Base-by-base conservation (phyloP, 805 yeast genomes). In the Cyberlindnera bimundalis region DNA sequence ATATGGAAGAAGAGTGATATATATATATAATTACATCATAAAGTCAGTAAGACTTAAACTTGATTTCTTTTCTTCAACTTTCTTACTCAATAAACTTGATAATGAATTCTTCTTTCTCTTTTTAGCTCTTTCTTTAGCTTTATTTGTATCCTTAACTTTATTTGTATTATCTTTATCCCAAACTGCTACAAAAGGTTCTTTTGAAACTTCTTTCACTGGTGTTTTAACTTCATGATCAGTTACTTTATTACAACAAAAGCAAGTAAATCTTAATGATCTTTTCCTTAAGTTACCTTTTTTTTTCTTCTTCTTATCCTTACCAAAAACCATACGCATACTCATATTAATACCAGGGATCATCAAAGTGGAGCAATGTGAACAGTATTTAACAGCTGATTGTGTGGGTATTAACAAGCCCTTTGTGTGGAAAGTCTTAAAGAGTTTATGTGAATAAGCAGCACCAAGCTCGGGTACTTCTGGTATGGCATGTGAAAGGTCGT, bases 11-110 rank as follows among this genome's bases (percentile, higher is more conserved):
- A 21, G 24, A 21, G 10, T 21, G 10, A 21, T n/a, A n/a, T n/a
- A n/a, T n/a, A n/a, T n/a, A n/a, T n/a, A n/a, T n/a, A n/a, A n/a
- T n/a, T n/a, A n/a, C n/a, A n/a, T 64, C 74, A 76, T 67, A 48
- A 76, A 75, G 40, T 73, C 78, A 61, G 71, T 72, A 28, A 78
- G 58, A 49, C 71, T 70, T 20, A 78, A 58, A 18, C 60, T 54
- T 12, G 58, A 41, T n/a, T 53, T 60, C 17, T 56, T 51, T 39
- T 56, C 58, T 44, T 65, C 62, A 20, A 61, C 65, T 32, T 63
- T 61, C 44, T 67, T 69, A 25, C 62, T 60, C 27, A 77, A 55
- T 45, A 76, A 50, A 40, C 58, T 66, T 3, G 68, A 58, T 19
- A 76, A 57, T 15, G 70, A 65, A 42, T 65, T 71, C 52, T 62